phyloP scores from a whole-genome alignment of 1,284 basidiomycete species.

The Spongiforma sp. region DNA sequence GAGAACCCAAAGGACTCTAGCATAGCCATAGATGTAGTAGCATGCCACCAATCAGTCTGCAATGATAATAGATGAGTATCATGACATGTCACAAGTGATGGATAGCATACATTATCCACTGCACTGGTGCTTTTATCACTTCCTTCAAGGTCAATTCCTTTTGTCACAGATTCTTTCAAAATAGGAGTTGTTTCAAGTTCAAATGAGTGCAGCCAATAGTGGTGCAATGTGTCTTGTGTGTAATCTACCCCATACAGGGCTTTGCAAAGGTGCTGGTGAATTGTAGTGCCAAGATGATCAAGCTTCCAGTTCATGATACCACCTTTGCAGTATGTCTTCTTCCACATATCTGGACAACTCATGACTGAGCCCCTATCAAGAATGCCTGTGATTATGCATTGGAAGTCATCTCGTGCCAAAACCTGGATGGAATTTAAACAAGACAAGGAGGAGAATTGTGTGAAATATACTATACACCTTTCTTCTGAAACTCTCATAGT shows the following conservation, averaged over 20 bases:
- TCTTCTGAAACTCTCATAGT: neutral
- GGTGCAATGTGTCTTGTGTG: too few relatives aligned
- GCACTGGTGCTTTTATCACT: neutral
- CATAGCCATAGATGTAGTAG: neutral
- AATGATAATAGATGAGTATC: neutral
- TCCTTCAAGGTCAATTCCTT: neutral
- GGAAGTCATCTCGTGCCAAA: neutral
- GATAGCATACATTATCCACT: neutral
- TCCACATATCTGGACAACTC: neutral
- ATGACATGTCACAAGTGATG: neutral
- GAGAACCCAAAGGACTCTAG: neutral
- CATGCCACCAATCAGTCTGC: neutral
- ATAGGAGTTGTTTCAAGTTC: neutral
- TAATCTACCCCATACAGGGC: too few relatives aligned
- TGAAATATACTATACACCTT: neutral
- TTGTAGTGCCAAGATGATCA: too few relatives aligned
- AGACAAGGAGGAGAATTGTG: neutral
- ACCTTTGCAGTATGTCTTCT: neutral
- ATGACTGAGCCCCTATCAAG: neutral
- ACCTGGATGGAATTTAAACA: neutral
- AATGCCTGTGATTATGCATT: neutral
- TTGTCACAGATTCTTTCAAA: neutral
- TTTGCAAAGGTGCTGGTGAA: too few relatives aligned
- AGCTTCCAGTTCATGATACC: too few relatives aligned
- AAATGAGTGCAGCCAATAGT: too few relatives aligned